These are phyloP conservation scores for Cutaneotrichosporon cutaneum DNA, from an alignment of 1,284 basidiomycete genomes.

Conservation along the genomic window DNA sequence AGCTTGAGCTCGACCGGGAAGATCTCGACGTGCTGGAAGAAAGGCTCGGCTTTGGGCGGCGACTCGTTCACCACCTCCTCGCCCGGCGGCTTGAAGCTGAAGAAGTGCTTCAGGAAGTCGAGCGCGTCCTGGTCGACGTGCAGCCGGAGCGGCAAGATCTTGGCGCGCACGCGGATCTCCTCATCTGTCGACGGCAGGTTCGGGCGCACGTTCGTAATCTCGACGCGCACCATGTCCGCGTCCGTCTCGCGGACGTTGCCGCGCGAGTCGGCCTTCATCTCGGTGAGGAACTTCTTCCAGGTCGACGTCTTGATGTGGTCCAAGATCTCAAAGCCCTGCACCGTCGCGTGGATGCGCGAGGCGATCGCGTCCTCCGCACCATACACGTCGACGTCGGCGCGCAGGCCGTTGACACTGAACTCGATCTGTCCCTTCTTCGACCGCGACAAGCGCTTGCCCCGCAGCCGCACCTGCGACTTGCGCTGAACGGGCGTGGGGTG, in stretches of 20 bases:
- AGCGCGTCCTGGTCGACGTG: conserved; percentile 98
- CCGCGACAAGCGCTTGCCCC: conserved; percentile 60
- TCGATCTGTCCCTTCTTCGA: conserved; percentile 80
- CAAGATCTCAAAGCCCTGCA: conserved; percentile 78
- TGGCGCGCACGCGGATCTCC: conserved; percentile 81
- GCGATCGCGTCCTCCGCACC: conserved; percentile 60
- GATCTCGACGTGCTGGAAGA: conserved; percentile 54
- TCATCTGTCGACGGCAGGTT: conserved; percentile 60
- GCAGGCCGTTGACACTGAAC: conserved; percentile 67
- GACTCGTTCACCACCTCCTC: conserved; percentile 5
- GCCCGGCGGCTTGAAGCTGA: conserved; percentile 75
- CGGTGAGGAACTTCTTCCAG: conserved; percentile 94
- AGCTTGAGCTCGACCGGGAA: conserved; percentile 79
- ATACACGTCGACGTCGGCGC: conserved; percentile 68
- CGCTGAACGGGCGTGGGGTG: conserved; percentile 34
- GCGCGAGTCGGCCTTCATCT: conserved; percentile 72
- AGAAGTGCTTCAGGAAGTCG: conserved; percentile 96
- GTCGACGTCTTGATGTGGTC: conserved; percentile 98
- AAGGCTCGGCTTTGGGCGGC: conserved; percentile 50
- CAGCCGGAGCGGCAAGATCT: conserved; percentile 81
- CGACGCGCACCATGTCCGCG: conserved; percentile 88
- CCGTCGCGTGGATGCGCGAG: conserved; percentile 65
- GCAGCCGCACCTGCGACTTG: conserved; percentile 39
- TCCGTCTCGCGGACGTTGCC: conserved; percentile 84
- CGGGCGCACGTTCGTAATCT: conserved; percentile 71